Conservation (phyloP, 768 basidiomycete genomes). For the Asterophora parasitica region DNA sequence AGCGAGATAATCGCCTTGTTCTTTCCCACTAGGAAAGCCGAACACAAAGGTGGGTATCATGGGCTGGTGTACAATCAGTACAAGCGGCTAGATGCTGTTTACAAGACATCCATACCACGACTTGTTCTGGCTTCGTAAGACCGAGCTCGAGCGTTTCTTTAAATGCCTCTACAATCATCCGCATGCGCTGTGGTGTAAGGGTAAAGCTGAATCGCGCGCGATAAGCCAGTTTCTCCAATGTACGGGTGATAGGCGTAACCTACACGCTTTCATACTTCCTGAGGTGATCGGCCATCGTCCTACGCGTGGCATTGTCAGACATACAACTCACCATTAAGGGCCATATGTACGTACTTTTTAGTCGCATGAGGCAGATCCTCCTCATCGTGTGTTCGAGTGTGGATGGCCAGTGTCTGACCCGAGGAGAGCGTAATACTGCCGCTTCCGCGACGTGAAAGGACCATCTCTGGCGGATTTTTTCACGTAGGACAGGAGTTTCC, state of each 20-base stretch:
- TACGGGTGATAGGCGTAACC: constrained; percentile 31
- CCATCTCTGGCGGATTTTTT: constrained; percentile 36
- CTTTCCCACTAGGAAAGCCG: constrained; percentile 88
- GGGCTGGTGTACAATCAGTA: constrained; percentile 43
- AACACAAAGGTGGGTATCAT: constrained; percentile 99
- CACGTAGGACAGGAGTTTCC: not conserved
- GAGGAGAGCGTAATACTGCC: constrained; percentile 67
- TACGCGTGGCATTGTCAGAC: constrained; percentile 23
- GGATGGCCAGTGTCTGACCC: constrained; percentile 79
- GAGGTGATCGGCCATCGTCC: constrained; percentile 92
- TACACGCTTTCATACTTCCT: constrained; percentile 85
- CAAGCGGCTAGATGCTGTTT: not conserved
- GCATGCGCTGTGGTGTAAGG: constrained; percentile 85
- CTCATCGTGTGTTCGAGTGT: constrained; percentile 84
- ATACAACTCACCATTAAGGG: constrained; percentile 1
- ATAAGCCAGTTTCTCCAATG: constrained; percentile 3
- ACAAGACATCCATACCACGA: constrained; percentile 68
- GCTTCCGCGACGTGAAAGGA: constrained; percentile 71
- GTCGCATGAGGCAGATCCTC: constrained; percentile 90
- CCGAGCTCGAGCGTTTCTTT: constrained; percentile 88
- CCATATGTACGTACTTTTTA: constrained; percentile 60
- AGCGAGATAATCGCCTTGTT: constrained; percentile 86
- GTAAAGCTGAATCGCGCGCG: constrained; percentile 53
- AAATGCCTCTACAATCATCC: constrained; percentile 96
- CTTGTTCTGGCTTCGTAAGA: constrained; percentile 73